phyloP scores from a whole-genome alignment of 169 alveolate species.

The Plasmodium berghei region DNA sequence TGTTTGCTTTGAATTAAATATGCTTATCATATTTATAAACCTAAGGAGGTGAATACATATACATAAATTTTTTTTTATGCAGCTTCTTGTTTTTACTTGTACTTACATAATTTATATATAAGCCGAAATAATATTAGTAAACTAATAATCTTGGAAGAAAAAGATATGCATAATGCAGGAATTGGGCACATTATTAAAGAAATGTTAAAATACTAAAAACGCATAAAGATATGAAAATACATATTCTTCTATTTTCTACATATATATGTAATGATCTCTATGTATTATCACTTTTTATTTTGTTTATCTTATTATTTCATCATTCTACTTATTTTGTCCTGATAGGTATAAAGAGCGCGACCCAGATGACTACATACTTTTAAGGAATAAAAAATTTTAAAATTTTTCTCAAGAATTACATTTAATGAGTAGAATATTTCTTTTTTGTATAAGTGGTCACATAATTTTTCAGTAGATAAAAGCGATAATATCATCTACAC shows the following conservation, averaged over 20 bases:
- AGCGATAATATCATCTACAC: no score
- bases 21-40: neutral
- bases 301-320: neutral
- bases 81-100: slow-evolving; percentile 55
- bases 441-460: neutral
- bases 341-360: slow-evolving; percentile 41
- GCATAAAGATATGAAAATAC: no score
- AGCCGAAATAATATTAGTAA: slow-evolving; percentile 54
- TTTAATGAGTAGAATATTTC: neutral
- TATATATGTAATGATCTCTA: no score
- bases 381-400: slow-evolving; percentile 15
- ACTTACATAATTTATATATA: slow-evolving; percentile 36
- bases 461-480: no score
- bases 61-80: neutral
- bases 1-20: neutral
- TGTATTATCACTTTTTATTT: neutral
- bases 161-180: neutral
- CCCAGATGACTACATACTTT: slow-evolving; percentile 27
- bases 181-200: slow-evolving; percentile 3
- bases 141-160: slow-evolving; percentile 17
- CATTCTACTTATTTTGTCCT: no score
- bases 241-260: no score
- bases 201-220: slow-evolving; percentile 17
- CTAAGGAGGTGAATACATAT: neutral
- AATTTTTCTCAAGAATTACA: neutral